A percentile compares a stretch with the other conserved stretches of the same genome.
These are phyloP conservation scores for Amoebophrya sp. DNA, from an alignment of 169 alveolate species.

Conservation along the genomic window DNA sequence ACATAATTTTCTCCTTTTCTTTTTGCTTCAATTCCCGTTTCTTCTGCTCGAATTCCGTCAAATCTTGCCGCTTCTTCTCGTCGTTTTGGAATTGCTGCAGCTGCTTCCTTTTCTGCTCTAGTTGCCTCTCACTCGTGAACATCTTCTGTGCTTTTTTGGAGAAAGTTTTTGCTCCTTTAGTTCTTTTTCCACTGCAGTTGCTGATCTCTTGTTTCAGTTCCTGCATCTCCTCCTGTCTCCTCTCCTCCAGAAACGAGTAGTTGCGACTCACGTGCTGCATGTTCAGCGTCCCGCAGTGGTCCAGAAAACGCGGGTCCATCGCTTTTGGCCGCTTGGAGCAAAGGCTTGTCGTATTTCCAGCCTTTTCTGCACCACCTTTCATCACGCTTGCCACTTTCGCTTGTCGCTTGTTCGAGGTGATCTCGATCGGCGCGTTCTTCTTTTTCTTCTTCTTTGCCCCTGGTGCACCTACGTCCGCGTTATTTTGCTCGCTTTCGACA, in stretches of 20 bases:
- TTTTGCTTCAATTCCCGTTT: no score
- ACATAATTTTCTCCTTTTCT: background rate
- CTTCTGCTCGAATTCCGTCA: background rate
- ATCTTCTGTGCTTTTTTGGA: background rate
- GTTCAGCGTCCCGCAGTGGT: background rate
- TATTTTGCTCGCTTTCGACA: no score
- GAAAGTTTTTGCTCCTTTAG: no score
- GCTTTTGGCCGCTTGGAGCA: background rate
- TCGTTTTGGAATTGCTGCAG: background rate
- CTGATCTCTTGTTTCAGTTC: background rate
- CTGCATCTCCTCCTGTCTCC: background rate
- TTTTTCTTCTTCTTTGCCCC: background rate
- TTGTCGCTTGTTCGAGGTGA: background rate
- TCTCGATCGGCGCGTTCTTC: background rate
- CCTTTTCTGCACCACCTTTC: no score
- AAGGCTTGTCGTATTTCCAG: no score
- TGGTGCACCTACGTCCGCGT: no score
- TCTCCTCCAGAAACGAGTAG: background rate
- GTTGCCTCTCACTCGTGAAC: background rate
- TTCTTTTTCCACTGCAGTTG: background rate
- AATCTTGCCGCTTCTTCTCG: background rate
- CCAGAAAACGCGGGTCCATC: background rate
- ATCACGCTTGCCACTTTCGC: background rate
- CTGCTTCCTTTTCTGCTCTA: background rate
- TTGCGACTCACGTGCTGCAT: background rate